A percentile compares a stretch with the other conserved stretches of the same genome.
Conservation (phyloP, 2,329 filamentous ascomycete genomes). For the Trichothecium roseum region DNA sequence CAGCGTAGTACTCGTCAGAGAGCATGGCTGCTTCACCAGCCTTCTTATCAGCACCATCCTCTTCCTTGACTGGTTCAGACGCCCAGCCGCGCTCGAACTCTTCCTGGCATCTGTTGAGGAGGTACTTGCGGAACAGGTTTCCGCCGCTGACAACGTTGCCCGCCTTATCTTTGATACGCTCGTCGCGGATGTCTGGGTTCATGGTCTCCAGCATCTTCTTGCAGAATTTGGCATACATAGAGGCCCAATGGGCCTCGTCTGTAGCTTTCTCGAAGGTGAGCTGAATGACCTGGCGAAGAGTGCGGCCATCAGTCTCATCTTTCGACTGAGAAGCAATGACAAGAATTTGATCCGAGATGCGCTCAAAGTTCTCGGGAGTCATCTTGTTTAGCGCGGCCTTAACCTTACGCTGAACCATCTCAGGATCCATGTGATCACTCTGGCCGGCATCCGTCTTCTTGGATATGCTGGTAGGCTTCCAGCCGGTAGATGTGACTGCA, state of each 20-base stretch:
- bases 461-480: slow-evolving; percentile 74
- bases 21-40: slow-evolving; percentile 68
- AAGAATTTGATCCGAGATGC: slow-evolving; percentile 87
- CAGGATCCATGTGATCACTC: slow-evolving; percentile 62
- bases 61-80: slow-evolving; percentile 52
- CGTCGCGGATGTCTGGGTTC: slow-evolving; percentile 89
- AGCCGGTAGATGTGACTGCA: slow-evolving; percentile 60
- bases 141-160: slow-evolving; percentile 85
- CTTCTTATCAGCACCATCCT: slow-evolving; percentile 31
- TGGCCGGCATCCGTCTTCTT: slow-evolving; percentile 26
- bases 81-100: slow-evolving; percentile 98
- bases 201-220: slow-evolving; percentile 93
- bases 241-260: slow-evolving; percentile 96
- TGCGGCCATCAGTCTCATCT: slow-evolving; percentile 87
- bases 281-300: slow-evolving; percentile 93
- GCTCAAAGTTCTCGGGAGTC: slow-evolving; percentile 98
- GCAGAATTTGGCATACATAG: slow-evolving; percentile 98
- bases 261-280: slow-evolving; percentile 99
- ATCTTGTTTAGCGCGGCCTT: slow-evolving; percentile 99
- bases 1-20: slow-evolving; percentile 93
- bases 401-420: slow-evolving; percentile 95
- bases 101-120: slow-evolving; percentile 96
- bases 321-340: slow-evolving; percentile 90
- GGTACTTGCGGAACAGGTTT: slow-evolving; percentile 93
- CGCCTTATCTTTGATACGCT: slow-evolving; percentile 84